Base-by-base conservation (phyloP, 306 rosid genomes). In the Prunus persica region DNA sequence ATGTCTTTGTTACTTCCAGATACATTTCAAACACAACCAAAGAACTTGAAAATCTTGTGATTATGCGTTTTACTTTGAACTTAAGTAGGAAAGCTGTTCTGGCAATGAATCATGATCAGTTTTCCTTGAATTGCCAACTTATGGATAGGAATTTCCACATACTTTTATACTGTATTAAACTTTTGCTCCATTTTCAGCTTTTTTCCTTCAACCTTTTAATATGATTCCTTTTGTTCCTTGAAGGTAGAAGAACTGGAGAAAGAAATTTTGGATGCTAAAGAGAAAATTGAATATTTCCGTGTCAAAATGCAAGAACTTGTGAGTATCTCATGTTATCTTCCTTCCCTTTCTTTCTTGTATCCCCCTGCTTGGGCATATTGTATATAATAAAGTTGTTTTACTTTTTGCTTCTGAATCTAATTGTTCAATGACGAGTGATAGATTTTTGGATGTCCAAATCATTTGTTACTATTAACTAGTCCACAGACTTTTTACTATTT, bases 231-330 rank as follows among this genome's bases (percentile, higher is more conserved):
- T 76, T 82, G 65, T 79, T 76, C 27, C 72, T 69, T 81, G 83
- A 86, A 96, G 99, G 99, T 96, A 78, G 94, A 82, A 85, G 97
- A 88, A 78, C 83, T 93, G 80, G 98, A 96, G 89, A 93, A 91
- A 86, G 97, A 89, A 82, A 91, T 93, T 75, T 72, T 73, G 77
- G 97, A 91, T 43, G 83, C 98, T 16, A 89, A 83, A 82, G 88
- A 89, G 89, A 96, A 96, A 86, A 91, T 96, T 69, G 90, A 87
- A 76, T 96, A 81, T 76, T 96, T 3, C 79, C 91, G 91, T 30
- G 62, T 86, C 54, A 93, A 93, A 85, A 96, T 96, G 99, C 99
- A 96, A 86, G 98, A 96, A 82, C 94, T 96, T 64, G 99, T 96
- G 76, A 91, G 99, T 88, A 79, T 56, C 30, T 41, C 57, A 10